Base-by-base conservation (phyloP, 2,329 filamentous ascomycete genomes). In the Thermomyces lanuginosus region DNA sequence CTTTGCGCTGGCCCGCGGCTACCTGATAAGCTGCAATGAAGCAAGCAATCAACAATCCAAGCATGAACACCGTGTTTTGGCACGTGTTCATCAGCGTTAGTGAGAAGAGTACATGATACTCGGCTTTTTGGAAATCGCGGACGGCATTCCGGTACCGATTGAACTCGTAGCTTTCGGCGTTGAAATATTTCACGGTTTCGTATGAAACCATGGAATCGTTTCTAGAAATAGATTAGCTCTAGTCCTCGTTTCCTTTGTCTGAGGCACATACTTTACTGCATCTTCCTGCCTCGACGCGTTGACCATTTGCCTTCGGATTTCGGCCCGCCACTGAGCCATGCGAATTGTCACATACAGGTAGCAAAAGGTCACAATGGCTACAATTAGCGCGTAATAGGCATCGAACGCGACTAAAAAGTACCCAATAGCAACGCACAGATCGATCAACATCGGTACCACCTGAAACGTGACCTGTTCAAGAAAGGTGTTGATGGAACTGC, bases 181-280 rank as follows among this genome's bases (percentile, higher is more conserved):
- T 86, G 62, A 89, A 89, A 44, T 86, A 86, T 48, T 86, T 89
- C 47, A 86, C 80, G 2, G 79, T 86, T 58, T 98, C 89, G 51
- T 95, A 98, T n/a, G 83, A 92, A 35, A 89, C 83, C 61, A 98
- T 89, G 0, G 89, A 95, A 51, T 98, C 89, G 48, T 93, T 95
- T 56, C 64, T 69, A 35, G 8, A 9, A 24, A 5, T 8, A 15
- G n/a, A n/a, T n/a, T n/a, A n/a, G n/a, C n/a, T n/a, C n/a, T n/a
- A n/a, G n/a, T n/a, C n/a, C n/a, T n/a, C n/a, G n/a, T n/a, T n/a
- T n/a, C n/a, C n/a, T n/a, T 28, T 15, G 5, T 12, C 4, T 8
- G 28, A 18, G 7, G 11, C 12, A 58, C 64, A 54, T 49, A 69
- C 65, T 95, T 95, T 40, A 95, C 83, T 5, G 89, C 89, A 53